Evolutionary conservation across 768 basidiomycete genomes (phyloP).

Genomic region (Tricholoma sp.): DNA sequence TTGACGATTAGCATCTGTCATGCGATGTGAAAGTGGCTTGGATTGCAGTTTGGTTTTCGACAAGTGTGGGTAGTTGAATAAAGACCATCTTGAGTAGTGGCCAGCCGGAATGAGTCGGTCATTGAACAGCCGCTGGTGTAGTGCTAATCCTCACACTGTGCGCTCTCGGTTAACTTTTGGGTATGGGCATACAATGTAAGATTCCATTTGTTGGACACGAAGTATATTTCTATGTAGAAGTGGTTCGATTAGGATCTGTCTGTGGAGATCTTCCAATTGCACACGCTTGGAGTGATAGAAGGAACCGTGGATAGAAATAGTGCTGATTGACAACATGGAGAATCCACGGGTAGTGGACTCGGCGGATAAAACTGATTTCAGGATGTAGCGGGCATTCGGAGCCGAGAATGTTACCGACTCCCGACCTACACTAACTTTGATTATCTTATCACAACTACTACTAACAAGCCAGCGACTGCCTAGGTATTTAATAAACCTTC

Average conservation of each 20-base stretch:
- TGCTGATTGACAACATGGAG: constrained; percentile 21
- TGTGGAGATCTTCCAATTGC: background rate
- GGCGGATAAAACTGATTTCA: too few relatives aligned
- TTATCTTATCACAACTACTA: too few relatives aligned
- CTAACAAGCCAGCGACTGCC: too few relatives aligned
- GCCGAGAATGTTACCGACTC: too few relatives aligned
- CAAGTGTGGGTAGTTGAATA: constrained; percentile 15
- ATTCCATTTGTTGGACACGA: background rate
- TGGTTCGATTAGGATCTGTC: constrained; percentile 6
- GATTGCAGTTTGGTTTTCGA: constrained; percentile 5
- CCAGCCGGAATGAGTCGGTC: constrained; percentile 9
- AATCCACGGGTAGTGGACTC: background rate
- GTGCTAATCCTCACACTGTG: constrained; percentile 4
- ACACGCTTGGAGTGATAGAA: constrained; percentile 12
- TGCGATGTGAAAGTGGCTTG: constrained; percentile 9
- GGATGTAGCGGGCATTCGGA: too few relatives aligned
- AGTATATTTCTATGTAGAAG: constrained; percentile 12
- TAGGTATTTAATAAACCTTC: too few relatives aligned
- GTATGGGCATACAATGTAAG: too few relatives aligned
- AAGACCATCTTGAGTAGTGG: constrained; percentile 11
- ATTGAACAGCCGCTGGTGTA: background rate
- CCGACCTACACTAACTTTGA: too few relatives aligned
- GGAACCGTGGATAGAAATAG: constrained; percentile 7
- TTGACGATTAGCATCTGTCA: constrained; percentile 33
- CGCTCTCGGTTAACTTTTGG: background rate